A percentile compares a stretch with the other conserved stretches of the same genome.
Conservation (phyloP, 164 flowering plant genomes). For the Vitis rotundifolia region DNA sequence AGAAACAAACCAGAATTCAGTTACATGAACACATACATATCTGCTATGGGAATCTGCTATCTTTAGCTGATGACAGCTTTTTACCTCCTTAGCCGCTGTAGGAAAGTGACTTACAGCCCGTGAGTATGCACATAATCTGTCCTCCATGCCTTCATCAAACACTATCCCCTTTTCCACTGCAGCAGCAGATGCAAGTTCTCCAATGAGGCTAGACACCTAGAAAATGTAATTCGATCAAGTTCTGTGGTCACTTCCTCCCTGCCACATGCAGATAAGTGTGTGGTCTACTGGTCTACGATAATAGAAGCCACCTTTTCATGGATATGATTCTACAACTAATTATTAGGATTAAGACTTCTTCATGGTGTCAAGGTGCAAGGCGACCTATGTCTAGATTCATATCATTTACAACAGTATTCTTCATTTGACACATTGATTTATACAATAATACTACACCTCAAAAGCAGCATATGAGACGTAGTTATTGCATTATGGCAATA, state of each 20-base stretch:
- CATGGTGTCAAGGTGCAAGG: too few species aligned
- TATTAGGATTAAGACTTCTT: too few species aligned
- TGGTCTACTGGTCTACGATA: too few species aligned
- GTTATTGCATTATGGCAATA: too few species aligned
- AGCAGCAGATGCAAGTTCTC: slow-evolving; percentile 85
- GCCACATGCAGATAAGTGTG: not conserved
- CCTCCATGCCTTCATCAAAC: slow-evolving; percentile 64
- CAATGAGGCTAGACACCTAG: slow-evolving; percentile 82
- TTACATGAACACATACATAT: not conserved
- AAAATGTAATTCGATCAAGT: slow-evolving; percentile 7
- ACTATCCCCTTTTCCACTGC: slow-evolving; percentile 64
- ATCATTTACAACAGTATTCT: too few species aligned
- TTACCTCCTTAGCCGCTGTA: slow-evolving; percentile 96
- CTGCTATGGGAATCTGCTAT: not conserved
- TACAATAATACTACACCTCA: too few species aligned
- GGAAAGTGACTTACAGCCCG: slow-evolving; percentile 94
- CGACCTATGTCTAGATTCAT: too few species aligned
- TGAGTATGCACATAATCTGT: slow-evolving; percentile 90
- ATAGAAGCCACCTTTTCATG: too few species aligned
- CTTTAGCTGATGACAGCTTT: not conserved
- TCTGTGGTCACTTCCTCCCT: not conserved
- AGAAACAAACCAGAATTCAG: not conserved
- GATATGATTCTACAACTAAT: too few species aligned
- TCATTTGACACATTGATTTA: too few species aligned
- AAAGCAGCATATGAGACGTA: too few species aligned